These are phyloP conservation scores for Polygonum maritimum DNA, from an alignment of 148 eudicot genomes.

Conservation along the genomic window DNA sequence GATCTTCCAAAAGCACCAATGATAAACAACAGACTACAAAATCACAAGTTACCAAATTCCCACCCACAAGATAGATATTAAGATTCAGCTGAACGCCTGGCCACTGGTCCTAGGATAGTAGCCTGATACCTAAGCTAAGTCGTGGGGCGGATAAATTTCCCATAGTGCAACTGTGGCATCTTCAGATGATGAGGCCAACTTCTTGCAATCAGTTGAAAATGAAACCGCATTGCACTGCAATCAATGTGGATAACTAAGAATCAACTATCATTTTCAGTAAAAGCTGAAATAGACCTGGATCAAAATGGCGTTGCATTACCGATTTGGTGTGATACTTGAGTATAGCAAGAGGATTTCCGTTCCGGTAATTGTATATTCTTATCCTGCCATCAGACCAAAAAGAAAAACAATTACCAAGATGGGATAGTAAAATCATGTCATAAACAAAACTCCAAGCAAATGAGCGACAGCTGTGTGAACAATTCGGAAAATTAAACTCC, in stretches of 20 bases:
- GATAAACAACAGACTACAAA: too few species aligned
- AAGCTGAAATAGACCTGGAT: background rate
- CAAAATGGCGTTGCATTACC: constrained; percentile 25
- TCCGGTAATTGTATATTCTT: constrained; percentile 72
- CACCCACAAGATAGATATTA: background rate
- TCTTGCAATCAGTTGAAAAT: constrained; percentile 50
- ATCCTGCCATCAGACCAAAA: constrained; percentile 35
- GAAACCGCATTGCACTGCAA: constrained; percentile 76
- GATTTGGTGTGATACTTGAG: constrained; percentile 69
- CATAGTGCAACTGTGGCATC: constrained; percentile 69
- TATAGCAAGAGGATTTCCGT: constrained; percentile 76
- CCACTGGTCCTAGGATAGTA: background rate
- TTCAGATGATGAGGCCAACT: constrained; percentile 74
- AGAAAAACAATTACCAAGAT: background rate
- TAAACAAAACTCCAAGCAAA: background rate
- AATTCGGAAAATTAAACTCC: background rate
- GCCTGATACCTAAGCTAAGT: background rate
- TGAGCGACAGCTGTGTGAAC: background rate
- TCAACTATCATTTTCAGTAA: background rate
- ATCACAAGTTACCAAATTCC: too few species aligned
- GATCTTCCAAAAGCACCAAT: too few species aligned
- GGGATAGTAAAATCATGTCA: background rate
- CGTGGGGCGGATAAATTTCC: constrained; percentile 65
- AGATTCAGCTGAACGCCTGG: background rate
- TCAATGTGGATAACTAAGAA: constrained; percentile 2